Evolutionary conservation across 2,329 filamentous ascomycete species (phyloP).

Genomic region (Fusarium mexicanum): DNA sequence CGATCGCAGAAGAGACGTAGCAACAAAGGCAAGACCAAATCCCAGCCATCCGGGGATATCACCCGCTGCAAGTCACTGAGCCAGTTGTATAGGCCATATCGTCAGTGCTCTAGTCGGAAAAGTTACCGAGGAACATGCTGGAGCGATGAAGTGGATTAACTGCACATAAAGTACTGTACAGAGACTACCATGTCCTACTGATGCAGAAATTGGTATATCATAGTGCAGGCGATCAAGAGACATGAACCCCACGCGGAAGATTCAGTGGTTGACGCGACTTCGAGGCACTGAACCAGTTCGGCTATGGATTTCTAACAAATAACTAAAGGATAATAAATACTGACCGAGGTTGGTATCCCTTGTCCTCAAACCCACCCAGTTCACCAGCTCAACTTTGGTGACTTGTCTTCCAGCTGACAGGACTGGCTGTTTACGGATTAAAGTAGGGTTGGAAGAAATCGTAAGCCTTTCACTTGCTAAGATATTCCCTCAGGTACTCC

Average conservation of each 20-base stretch:
- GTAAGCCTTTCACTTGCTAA: neutral
- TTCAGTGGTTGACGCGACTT: neutral
- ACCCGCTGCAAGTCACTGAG: conserved; percentile 14
- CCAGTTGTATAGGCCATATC: conserved; percentile 3
- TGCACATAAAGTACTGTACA: neutral
- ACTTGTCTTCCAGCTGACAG: neutral
- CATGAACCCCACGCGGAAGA: neutral
- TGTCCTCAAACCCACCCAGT: neutral
- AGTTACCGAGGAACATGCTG: conserved; percentile 11
- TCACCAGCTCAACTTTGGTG: neutral
- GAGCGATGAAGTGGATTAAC: neutral
- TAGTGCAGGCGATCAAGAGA: neutral
- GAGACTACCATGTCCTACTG: neutral
- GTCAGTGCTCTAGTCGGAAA: conserved; percentile 7
- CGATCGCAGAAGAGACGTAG: neutral
- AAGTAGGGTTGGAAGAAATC: neutral
- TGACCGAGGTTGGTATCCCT: neutral
- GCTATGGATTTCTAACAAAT: neutral
- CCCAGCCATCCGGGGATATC: neutral
- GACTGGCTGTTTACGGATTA: neutral
- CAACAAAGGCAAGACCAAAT: neutral
- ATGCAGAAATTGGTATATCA: neutral
- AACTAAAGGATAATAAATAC: neutral
- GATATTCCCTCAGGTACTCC: neutral
- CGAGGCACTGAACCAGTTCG: neutral